Base-by-base conservation (phyloP, 345 rosid genomes). In the Angophora floribunda region DNA sequence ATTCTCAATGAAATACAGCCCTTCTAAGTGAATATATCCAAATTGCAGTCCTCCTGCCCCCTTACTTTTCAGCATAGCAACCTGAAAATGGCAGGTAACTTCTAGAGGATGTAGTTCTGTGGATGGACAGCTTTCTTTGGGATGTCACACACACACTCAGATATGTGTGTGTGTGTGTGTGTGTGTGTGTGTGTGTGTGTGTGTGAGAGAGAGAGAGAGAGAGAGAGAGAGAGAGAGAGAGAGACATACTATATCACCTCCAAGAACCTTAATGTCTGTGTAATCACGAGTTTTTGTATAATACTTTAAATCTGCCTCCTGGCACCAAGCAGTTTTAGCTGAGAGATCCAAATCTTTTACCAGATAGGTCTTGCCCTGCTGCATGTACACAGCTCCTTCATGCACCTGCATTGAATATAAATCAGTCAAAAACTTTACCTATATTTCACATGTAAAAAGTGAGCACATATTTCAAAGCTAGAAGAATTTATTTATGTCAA, bases 381-480 rank as follows among this genome's bases (percentile, higher is more conserved):
- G 93, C 98, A 97, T 89, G 90, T 96, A 97, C 80, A 96, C 92
- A 63, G 99, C 98, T 87, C 99, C 98, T 51, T 96, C 99, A 86
- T 96, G 93, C 17, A 97, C 95, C 97, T 96, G 87, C 79, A 87
- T 24, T 78, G 79, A 67, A 67, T 67, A 63, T 67, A 67, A 7
- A 67, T 32, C 44, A 17, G 7, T 49, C 63, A 52, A 78, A 80
- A 87, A 79, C 55, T 85, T 28, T 32, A 21, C 32, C 59, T 21
- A n/a, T 32, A 14, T 51, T 85, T 51, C 86, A 85, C 57, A 52
- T 28, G 36, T 47, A 52, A 85, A 85, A 51, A 2, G 52, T 30
- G 12, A 85, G 57, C 57, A 85, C 41, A 36, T 36, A 7, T 22
- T 67, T 32, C 45, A 10, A 15, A 65, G 30, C 41, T 13, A 17